phyloP scores from a whole-genome alignment of 2,329 filamentous ascomycete genomes.

The Phyllosticta paracitricarpa region DNA sequence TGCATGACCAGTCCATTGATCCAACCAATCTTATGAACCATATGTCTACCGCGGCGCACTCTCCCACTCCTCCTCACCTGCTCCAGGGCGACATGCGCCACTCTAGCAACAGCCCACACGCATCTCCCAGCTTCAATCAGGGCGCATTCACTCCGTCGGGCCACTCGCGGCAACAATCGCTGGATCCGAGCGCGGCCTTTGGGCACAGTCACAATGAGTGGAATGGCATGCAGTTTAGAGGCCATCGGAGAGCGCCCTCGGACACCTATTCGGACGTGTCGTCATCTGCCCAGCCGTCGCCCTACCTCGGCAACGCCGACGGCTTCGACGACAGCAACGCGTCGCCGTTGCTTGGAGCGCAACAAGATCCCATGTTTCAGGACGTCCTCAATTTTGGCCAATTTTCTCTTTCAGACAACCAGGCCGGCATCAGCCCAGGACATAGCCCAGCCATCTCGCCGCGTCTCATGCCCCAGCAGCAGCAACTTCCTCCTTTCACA shows the following conservation, averaged over 20 bases:
- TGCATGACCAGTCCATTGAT: constrained; percentile 36
- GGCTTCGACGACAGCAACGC: constrained; percentile 66
- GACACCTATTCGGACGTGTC: constrained; percentile 80
- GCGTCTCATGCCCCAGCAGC: constrained; percentile 59
- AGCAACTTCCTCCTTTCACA: constrained; percentile 41
- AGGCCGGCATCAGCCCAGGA: constrained; percentile 46
- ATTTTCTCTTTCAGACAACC: constrained; percentile 67
- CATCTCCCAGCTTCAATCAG: constrained; percentile 45
- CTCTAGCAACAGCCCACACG: constrained; percentile 42
- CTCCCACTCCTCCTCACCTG: constrained; percentile 47
- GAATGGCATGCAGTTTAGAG: constrained; percentile 57
- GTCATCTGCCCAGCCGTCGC: constrained; percentile 62
- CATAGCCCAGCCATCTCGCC: constrained; percentile 64
- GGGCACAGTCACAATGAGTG: constrained; percentile 46
- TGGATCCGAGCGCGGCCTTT: constrained; percentile 53
- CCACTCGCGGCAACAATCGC: constrained; percentile 50
- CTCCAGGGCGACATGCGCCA: constrained; percentile 44
- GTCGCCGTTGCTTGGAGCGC: constrained; percentile 68
- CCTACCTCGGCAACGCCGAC: constrained; percentile 68
- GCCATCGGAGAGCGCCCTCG: constrained; percentile 78
- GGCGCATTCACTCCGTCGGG: constrained; percentile 42
- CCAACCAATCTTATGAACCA: constrained; percentile 38
- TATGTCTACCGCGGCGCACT: constrained; percentile 43
- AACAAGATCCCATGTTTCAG: constrained; percentile 65
- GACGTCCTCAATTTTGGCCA: constrained; percentile 67